Conservation (phyloP, 1,139 yeast species). For the Pichia sp. region DNA sequence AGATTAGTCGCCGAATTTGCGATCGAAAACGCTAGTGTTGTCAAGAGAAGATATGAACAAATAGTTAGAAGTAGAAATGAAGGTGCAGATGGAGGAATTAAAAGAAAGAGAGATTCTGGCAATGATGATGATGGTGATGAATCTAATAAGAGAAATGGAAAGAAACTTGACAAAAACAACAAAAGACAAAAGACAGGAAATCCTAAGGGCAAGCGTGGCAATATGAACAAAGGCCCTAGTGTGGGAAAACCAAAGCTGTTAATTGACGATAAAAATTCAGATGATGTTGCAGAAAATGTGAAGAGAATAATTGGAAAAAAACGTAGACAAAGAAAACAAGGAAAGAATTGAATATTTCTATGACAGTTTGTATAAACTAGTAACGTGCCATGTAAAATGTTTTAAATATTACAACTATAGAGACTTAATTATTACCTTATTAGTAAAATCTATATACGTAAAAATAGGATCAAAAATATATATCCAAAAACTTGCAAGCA, state of each 20-base stretch:
- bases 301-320: conserved; percentile 66
- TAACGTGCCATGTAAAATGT: no score
- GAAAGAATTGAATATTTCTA: conserved; percentile 10
- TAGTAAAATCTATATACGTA: no score
- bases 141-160: conserved; percentile 21
- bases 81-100: conserved; percentile 36
- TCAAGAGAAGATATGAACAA: conserved; percentile 83
- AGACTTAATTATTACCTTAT: not conserved
- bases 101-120: conserved; percentile 24
- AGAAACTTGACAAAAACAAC: not conserved
- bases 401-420: no score
- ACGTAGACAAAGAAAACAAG: conserved; percentile 60
- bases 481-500: no score
- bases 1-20: conserved; percentile 94
- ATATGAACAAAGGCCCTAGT: conserved; percentile 42
- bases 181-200: conserved; percentile 11
- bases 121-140: conserved; percentile 13
- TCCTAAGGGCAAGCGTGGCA: conserved; percentile 40
- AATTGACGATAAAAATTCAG: conserved; percentile 26
- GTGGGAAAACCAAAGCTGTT: conserved; percentile 27
- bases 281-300: conserved; percentile 40
- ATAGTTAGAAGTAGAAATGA: conserved; percentile 35
- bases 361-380: not conserved
- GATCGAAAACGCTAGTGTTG: conserved; percentile 89
- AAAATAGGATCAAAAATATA: no score